Base-by-base conservation (phyloP, 768 basidiomycete species). In the Hypholoma sublateritium region DNA sequence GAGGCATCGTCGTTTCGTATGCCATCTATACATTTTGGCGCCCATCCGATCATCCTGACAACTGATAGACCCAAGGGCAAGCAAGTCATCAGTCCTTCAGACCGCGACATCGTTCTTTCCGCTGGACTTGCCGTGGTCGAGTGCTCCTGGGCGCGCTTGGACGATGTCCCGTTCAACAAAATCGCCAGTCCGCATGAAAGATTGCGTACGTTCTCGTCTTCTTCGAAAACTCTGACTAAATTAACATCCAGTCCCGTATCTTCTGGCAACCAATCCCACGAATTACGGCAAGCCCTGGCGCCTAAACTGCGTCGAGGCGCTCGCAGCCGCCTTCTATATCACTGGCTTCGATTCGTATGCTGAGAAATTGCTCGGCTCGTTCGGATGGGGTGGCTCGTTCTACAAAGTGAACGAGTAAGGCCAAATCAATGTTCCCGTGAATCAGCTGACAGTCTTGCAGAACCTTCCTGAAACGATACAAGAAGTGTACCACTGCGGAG, bases 281-380 rank as follows among this genome's bases (percentile, higher is more conserved):
- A 99, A 99, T 72, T 99, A 98, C 63, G 97, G 97, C 9, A 95
- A 93, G 70, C 97, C 97, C 0, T 98, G 95, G 94, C 79, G 89
- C 48, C 77, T 99, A 39, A 98, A 96, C 65, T 98, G 96, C 61
- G 95, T 92, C 25, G 95, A 96, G 71, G 92, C 93, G 0, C 80
- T 98, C 4, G 95, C 97, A 0, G 97, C 96, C 0, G 90, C 94
- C 0, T 95, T 99, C 64, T 97, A 93, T 70, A 89, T 98, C 64
- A 90, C 92, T 0, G 93, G 95, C 0, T 93, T 94, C 59, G 81
- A 90, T 61, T 67, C 79, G 0, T 88, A 93, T 67, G 95, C 93
- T 0, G 89, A 95, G 50, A 78, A 79, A 22, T 69, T 99, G 19
- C 71, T 98, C 32, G 80, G 78, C 52, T 86, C 84, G 7, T 99